Conservation (phyloP, 108 stramenopile genomes). For the Cylindrotheca fusiformis region DNA sequence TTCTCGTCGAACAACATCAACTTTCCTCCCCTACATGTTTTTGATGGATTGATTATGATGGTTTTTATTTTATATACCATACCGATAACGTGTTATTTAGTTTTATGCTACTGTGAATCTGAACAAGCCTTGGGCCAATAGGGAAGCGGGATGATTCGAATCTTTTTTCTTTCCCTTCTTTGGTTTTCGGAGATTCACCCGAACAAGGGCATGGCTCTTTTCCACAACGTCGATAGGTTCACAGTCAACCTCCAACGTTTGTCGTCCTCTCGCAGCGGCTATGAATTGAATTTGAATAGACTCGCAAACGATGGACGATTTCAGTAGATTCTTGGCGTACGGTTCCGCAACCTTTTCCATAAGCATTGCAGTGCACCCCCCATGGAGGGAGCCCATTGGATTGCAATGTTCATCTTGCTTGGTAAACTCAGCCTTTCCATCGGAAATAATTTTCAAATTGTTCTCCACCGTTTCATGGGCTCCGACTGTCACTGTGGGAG, state of each 20-base stretch:
- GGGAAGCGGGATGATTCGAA: too few relatives aligned
- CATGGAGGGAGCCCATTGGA: slow-evolving; percentile 25
- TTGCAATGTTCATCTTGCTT: slow-evolving; percentile 18
- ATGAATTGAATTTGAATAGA: slow-evolving; percentile 6
- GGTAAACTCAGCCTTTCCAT: slow-evolving; percentile 5
- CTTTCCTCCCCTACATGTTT: too few relatives aligned
- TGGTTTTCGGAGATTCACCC: background rate
- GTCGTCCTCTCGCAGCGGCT: background rate
- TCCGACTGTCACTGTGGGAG: background rate
- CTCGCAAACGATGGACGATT: background rate
- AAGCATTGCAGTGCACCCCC: slow-evolving; percentile 19
- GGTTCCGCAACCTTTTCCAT: slow-evolving; percentile 8
- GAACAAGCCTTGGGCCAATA: too few relatives aligned
- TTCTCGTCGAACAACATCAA: too few relatives aligned
- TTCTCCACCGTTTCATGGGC: background rate
- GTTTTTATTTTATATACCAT: too few relatives aligned
- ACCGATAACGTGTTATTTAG: too few relatives aligned
- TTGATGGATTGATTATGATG: too few relatives aligned
- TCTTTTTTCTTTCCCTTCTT: background rate
- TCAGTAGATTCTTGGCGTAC: background rate
- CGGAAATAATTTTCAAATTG: slow-evolving; percentile 1
- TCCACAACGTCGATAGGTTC: background rate
- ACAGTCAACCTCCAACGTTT: slow-evolving; percentile 1
- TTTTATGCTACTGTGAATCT: too few relatives aligned
- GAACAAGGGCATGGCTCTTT: background rate